phyloP scores from a whole-genome alignment of 2,329 filamentous ascomycete genomes.

The Xylaria sp. region DNA sequence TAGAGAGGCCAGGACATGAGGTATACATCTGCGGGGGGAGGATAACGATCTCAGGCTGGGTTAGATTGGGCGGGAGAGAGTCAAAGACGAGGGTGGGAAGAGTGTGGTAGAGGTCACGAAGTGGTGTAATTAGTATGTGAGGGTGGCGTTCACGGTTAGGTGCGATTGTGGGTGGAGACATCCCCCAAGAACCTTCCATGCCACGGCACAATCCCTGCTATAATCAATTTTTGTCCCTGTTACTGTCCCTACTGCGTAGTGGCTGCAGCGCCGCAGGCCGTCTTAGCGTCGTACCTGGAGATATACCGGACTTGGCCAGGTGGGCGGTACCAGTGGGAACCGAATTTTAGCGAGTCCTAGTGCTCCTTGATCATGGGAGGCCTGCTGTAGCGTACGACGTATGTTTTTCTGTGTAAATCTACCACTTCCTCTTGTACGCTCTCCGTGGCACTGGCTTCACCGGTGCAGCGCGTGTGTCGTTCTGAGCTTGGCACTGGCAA shows the following conservation, averaged over 20 bases:
- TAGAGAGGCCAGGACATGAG: conserved; percentile 67
- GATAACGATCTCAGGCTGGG: conserved; percentile 34
- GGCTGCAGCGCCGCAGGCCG: conserved; percentile 10
- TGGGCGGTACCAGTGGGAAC: too few relatives aligned
- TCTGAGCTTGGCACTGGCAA: conserved; percentile 18
- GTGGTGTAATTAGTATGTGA: conserved; percentile 31
- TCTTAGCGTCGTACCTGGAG: neutral
- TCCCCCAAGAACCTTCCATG: conserved; percentile 22
- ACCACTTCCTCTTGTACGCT: conserved; percentile 1
- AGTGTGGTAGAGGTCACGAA: conserved; percentile 42
- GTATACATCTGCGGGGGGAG: conserved; percentile 61
- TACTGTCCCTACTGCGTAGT: conserved; percentile 8
- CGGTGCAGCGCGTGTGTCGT: conserved; percentile 25
- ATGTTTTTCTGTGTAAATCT: neutral
- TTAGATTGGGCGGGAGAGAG: conserved; percentile 29
- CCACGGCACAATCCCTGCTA: conserved; percentile 21
- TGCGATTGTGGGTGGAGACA: conserved; percentile 32
- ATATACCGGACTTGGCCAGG: too few relatives aligned
- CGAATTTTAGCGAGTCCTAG: too few relatives aligned
- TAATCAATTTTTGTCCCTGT: conserved; percentile 8
- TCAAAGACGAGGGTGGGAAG: conserved; percentile 40
- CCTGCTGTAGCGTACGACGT: neutral
- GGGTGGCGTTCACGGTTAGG: conserved; percentile 37
- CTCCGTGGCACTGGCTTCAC: conserved; percentile 31
- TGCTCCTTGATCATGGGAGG: neutral